phyloP scores from a whole-genome alignment of 331 rosid species.

The Pyrus hybrid region DNA sequence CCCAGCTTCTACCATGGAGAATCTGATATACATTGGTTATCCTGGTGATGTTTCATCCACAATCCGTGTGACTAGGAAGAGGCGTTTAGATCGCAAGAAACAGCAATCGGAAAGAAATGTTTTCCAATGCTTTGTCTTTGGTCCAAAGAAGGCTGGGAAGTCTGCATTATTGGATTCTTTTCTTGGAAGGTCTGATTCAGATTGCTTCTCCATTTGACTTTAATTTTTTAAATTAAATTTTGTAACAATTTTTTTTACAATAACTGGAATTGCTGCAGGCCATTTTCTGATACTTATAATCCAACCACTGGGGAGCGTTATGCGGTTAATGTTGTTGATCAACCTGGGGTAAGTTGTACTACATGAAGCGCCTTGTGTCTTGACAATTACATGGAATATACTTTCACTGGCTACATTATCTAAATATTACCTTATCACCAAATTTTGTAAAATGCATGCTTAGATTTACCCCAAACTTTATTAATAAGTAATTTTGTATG shows the following conservation, averaged over 20 bases:
- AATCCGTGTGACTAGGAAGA: slow-evolving; percentile 67
- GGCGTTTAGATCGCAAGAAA: slow-evolving; percentile 78
- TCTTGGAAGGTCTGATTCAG: slow-evolving; percentile 57
- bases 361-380: background rate
- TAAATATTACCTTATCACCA: background rate
- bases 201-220: background rate
- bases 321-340: slow-evolving; percentile 78
- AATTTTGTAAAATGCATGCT: background rate
- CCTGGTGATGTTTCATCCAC: slow-evolving; percentile 68
- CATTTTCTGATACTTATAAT: slow-evolving; percentile 55
- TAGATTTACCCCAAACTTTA: background rate
- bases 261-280: slow-evolving; percentile 57
- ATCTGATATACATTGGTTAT: slow-evolving; percentile 84
- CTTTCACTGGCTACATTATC: background rate
- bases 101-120: slow-evolving; percentile 77
- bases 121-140: slow-evolving; percentile 88
- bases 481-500: background rate
- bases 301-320: slow-evolving; percentile 72
- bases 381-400: background rate
- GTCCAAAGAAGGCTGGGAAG: slow-evolving; percentile 88
- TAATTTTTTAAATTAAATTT: background rate
- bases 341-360: slow-evolving; percentile 46
- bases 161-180: slow-evolving; percentile 78
- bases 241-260: slow-evolving; percentile 1
- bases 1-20: slow-evolving; percentile 76